Evolutionary conservation across 169 alveolate species (phyloP).

Genomic region (Eimeria mitis): DNA sequence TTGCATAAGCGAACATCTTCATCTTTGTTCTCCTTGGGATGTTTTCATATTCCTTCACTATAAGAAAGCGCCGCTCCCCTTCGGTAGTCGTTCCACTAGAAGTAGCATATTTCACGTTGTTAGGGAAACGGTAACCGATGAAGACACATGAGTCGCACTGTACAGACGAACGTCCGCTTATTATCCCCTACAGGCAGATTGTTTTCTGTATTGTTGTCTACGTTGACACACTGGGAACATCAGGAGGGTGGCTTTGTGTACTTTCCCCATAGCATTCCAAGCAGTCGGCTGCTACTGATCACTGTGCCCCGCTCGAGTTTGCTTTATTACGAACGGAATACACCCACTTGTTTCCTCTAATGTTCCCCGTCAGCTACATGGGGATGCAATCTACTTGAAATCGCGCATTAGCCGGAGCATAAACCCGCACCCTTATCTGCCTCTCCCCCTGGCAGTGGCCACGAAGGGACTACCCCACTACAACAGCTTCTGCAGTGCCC

Average conservation of each 20-base stretch:
- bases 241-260: background rate
- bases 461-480: background rate
- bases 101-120: background rate
- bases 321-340: background rate
- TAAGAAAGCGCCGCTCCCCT: background rate
- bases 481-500: background rate
- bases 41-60: background rate
- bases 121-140: background rate
- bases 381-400: background rate
- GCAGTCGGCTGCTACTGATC: background rate
- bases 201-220: background rate
- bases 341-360: background rate
- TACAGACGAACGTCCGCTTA: background rate
- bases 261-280: background rate
- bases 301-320: background rate
- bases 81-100: background rate
- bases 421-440: background rate
- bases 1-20: background rate
- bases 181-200: background rate
- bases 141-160: background rate
- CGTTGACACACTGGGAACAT: background rate
- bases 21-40: background rate
- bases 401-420: background rate
- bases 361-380: background rate
- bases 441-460: background rate